phyloP scores from a whole-genome alignment of 169 alveolate genomes.

The Eimeria sp. region DNA sequence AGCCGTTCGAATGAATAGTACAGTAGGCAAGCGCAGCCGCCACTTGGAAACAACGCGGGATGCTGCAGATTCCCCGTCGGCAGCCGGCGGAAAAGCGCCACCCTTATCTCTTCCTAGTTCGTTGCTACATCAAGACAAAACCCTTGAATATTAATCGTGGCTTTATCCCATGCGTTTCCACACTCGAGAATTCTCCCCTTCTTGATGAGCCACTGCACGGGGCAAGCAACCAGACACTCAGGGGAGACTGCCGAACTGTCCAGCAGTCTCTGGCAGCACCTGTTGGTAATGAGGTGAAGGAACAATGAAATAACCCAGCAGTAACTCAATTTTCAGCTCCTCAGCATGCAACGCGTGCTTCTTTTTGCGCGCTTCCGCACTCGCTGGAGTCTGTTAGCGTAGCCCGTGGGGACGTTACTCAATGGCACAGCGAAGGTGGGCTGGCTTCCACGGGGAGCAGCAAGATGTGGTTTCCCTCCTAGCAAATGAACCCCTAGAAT shows the following conservation, averaged over 20 bases:
- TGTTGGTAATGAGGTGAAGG: not conserved
- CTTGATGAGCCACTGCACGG: not conserved
- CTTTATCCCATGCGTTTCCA: not conserved
- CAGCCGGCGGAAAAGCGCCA: not conserved
- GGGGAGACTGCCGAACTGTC: conserved; percentile 2
- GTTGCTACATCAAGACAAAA: not conserved
- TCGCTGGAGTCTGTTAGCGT: not conserved
- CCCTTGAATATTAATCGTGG: not conserved
- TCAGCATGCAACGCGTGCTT: not conserved
- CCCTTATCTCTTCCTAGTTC: not conserved
- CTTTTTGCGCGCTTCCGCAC: not conserved
- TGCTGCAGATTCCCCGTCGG: too few relatives aligned
- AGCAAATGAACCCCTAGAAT: not conserved
- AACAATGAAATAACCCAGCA: not conserved
- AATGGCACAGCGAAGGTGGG: not conserved
- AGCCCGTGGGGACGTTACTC: not conserved
- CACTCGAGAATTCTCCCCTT: not conserved
- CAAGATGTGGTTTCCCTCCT: not conserved
- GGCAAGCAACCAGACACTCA: not conserved
- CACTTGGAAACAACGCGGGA: too few relatives aligned
- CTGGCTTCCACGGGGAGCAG: not conserved
- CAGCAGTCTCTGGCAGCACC: not conserved
- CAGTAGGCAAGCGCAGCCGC: too few relatives aligned
- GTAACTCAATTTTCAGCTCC: not conserved
- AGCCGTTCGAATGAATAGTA: too few relatives aligned